Conservation (phyloP, 768 basidiomycete species). For the Strobilomyces confusus region DNA sequence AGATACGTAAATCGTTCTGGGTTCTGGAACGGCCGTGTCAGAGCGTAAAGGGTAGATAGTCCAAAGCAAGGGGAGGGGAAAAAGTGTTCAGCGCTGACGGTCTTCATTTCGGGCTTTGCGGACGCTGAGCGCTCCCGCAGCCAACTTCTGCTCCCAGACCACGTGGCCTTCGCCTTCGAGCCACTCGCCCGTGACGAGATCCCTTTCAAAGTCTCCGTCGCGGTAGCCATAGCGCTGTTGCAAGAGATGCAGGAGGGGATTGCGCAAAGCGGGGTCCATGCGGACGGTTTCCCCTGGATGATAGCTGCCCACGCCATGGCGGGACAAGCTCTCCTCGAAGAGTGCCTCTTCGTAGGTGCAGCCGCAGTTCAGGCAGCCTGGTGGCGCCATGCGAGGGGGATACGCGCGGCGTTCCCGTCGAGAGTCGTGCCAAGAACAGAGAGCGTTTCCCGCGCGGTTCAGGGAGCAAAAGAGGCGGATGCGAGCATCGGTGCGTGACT, state of each 20-base stretch:
- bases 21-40: constrained; percentile 11
- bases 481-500: constrained; percentile 69
- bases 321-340: constrained; percentile 79
- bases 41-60: constrained; percentile 4
- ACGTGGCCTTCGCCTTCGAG: constrained; percentile 57
- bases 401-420: constrained; percentile 73
- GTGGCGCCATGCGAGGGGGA: constrained; percentile 78
- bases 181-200: constrained; percentile 64
- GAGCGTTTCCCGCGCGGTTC: constrained; percentile 83
- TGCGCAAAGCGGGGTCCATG: constrained; percentile 85
- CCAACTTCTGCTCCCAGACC: constrained; percentile 58
- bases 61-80: not conserved
- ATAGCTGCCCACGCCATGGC: constrained; percentile 78
- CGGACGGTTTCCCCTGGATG: constrained; percentile 80
- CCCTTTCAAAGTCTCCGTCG: constrained; percentile 83
- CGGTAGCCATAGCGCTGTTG: constrained; percentile 71
- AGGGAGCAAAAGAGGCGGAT: constrained; percentile 70
- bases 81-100: constrained; percentile 30
- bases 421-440: constrained; percentile 90
- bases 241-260: constrained; percentile 70
- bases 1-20: constrained; percentile 24
- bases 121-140: constrained; percentile 33
- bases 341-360: constrained; percentile 82
- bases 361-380: constrained; percentile 78
- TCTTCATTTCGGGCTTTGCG: constrained; percentile 37